phyloP scores from a whole-genome alignment of 306 rosid genomes.

The Prosopis cineraria region DNA sequence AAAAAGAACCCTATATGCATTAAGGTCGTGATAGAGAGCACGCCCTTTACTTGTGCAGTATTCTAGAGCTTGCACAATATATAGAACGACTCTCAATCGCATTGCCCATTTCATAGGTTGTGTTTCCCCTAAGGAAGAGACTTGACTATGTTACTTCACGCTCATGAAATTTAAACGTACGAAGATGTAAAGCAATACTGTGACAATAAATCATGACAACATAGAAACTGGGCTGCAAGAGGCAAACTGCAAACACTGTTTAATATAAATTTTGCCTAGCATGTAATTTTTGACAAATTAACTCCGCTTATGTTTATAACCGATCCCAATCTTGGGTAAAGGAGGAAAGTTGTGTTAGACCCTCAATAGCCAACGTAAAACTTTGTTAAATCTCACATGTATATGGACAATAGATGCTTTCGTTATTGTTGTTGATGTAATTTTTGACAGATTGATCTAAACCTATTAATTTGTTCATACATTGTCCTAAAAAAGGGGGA shows the following conservation, averaged over 20 bases:
- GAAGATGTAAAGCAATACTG: constrained; percentile 5
- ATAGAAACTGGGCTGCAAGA: background rate
- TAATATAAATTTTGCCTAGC: background rate
- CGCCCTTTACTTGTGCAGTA: constrained; percentile 87
- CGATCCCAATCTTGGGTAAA: too few relatives aligned
- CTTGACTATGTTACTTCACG: constrained; percentile 32
- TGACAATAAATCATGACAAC: constrained; percentile 18
- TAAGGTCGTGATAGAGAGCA: constrained; percentile 79
- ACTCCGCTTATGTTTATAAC: too few relatives aligned
- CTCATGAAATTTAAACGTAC: background rate
- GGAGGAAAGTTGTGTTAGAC: too few relatives aligned
- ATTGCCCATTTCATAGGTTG: constrained; percentile 88
- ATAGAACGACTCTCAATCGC: constrained; percentile 79
- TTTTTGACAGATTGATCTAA: background rate
- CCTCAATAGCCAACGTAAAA: too few relatives aligned
- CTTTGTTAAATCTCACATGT: too few relatives aligned
- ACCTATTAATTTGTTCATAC: background rate
- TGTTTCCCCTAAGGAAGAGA: constrained; percentile 61
- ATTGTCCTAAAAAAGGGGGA: background rate
- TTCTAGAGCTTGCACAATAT: constrained; percentile 87
- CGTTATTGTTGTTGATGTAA: too few relatives aligned
- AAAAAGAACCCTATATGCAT: constrained; percentile 81
- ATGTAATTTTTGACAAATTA: background rate
- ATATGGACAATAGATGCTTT: too few relatives aligned
- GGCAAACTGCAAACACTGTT: background rate